Base-by-base conservation (phyloP, 805 yeast species). In the Starmerella stellata region DNA sequence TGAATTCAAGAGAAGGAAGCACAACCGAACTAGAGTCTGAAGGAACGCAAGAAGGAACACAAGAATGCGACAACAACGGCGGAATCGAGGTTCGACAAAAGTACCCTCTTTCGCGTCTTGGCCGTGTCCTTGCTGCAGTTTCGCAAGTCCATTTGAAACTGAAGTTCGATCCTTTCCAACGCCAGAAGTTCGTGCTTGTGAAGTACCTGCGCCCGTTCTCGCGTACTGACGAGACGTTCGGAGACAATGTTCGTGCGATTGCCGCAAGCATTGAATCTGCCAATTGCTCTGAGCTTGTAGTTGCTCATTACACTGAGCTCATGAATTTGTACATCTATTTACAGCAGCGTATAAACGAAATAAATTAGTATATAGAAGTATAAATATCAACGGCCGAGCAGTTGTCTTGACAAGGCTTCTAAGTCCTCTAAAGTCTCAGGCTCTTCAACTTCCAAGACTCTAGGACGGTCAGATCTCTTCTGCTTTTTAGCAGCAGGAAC, bases 351-450 rank as follows among this genome's bases (percentile, higher is more conserved):
- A 23, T 23, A 7, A 7, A 23, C 11, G 25, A 23, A 23, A 11
- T 23, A 7, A 23, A 11, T 11, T 7, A 7, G 9, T 11, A 11
- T 7, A 23, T 23, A 7, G 7, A 23, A 7, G 25, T 7, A 23
- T 7, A 7, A 7, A 23, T 7, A 7, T 7, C 24, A 46, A 15
- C 36, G 43, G 3, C 49, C 42, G 34, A 57, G 42, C 28, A 57
- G 46, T 29, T 38, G 38, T 8, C 56, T 35, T 11, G 61, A 51
- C 4, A 58, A 36, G 1, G 92, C 83, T 64, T 90, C 98, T 58
- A 90, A 68, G 54, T 90, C 98, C 57, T 82, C 95, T 56, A 90
- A 64, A 15, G 93, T 78, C 52, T 81, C 78, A 14, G 95, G 95
- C 51, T 75, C 80, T 49, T 80, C 92, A 34, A 80, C 65, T 60